Percentiles rank a stretch among this genome's conserved stretches.
phyloP scores from a whole-genome alignment of 116 monocot species.

The Iris pallida region DNA sequence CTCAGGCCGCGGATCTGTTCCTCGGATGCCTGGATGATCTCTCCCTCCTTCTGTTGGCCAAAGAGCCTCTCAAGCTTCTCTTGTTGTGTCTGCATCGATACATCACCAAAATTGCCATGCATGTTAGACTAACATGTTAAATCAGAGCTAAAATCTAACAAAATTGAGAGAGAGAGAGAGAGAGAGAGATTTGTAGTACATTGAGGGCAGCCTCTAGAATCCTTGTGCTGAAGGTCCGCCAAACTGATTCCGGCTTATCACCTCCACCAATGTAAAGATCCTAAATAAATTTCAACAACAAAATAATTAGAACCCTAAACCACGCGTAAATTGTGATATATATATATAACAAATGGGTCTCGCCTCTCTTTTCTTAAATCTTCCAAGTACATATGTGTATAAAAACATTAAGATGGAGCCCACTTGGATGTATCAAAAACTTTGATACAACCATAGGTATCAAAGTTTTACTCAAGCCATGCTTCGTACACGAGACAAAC shows the following conservation, averaged over 20 bases:
- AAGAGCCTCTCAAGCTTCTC: constrained; percentile 33
- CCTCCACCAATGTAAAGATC: constrained; percentile 41
- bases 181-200: constrained; percentile 10
- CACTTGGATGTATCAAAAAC: no score
- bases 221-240: constrained; percentile 43
- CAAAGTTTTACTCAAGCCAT: no score
- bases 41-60: constrained; percentile 27
- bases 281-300: not conserved
- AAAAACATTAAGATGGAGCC: no score
- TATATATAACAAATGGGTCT: no score
- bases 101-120: not conserved
- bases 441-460: no score
- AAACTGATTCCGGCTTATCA: constrained; percentile 29
- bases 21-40: constrained; percentile 32
- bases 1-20: constrained; percentile 44
- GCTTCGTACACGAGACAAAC: no score
- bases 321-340: no score
- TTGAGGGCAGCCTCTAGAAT: constrained; percentile 57
- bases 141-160: not conserved
- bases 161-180: not conserved
- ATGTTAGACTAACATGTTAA: no score
- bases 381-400: no score
- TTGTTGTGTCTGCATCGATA: constrained; percentile 20
- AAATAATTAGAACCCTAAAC: not conserved
- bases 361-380: no score